Evolutionary conservation across 108 stramenopile species (phyloP), one percentile per base, ranked within the genome.

Genomic region (Seminavis robusta): DNA sequence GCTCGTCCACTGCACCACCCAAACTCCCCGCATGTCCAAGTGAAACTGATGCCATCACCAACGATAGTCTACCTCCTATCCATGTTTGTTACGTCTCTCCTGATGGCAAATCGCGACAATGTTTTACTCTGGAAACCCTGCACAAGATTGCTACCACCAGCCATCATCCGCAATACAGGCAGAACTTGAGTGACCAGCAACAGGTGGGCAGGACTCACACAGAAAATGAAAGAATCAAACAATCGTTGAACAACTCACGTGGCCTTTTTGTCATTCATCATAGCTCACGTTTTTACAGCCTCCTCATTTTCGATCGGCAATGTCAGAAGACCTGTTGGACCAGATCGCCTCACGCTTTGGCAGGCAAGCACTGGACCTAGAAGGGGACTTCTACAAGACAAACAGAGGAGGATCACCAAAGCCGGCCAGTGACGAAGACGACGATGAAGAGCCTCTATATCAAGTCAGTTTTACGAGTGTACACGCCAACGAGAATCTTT

Each of bases 301-400:
- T 7, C 90, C 90, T 29, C 84, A 87, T 64, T 92, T 92, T 57
- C 79, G 86, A 15, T 65, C 84, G 0, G 66, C 65, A 28, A 86
- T 88, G 79, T 82, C 79, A 33, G 86, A 83, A 49, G 84, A 87
- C 36, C 40, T 92, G 44, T 20, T 83, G 16, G 90, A 92, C 67
- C 90, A 88, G 52, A 92, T 92, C 31, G 80, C 81, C 19, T 83
- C 75, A 19, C 68, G 76, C 17, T 92, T 92, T 64, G 86, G 90
- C 16, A 59, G 84, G 24, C 59, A 53, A 4, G 84, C 90, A 24
- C 56, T 86, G 17, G 60, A 83, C 1, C 52, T 87, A 42, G 54
- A 81, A 17, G 77, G 83, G 37, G 17, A 48, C 15, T 75, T 76
- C 21, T 88, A 86, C 61, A 80, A 73, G 36, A 13, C 8, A 46